Percentiles rank a stretch among this genome's conserved stretches.
phyloP scores from a whole-genome alignment of 2,329 filamentous ascomycete species.

The Penicillium sp. region DNA sequence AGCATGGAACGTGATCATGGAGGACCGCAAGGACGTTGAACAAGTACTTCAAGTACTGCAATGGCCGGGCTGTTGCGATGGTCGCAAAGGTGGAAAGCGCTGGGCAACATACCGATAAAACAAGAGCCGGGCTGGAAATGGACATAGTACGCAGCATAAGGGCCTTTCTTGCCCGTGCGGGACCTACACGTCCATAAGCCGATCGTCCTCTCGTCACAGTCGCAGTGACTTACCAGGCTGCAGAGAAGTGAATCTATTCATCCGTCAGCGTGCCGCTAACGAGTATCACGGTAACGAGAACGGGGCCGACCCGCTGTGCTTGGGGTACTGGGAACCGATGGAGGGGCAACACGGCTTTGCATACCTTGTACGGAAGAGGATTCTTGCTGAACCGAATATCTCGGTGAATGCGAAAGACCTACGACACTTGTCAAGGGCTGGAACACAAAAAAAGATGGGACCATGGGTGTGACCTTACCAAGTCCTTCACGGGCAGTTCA shows the following conservation, averaged over 20 bases:
- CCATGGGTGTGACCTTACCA: constrained; percentile 46
- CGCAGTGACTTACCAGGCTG: constrained; percentile 61
- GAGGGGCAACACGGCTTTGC: constrained; percentile 17
- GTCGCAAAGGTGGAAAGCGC: neutral
- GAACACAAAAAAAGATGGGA: neutral
- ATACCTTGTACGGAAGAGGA: constrained; percentile 82
- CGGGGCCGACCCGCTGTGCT: constrained; percentile 1
- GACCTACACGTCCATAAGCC: constrained; percentile 53
- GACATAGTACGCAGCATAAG: constrained; percentile 85
- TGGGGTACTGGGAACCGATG: neutral
- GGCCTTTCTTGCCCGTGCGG: constrained; percentile 80
- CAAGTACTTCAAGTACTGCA: neutral
- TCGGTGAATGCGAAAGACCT: constrained; percentile 81
- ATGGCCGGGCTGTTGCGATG: neutral
- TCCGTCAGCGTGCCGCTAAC: constrained; percentile 24
- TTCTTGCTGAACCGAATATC: constrained; percentile 83
- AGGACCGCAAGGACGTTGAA: neutral
- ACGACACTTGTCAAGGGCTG: neutral
- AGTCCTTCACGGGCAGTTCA: constrained; percentile 79
- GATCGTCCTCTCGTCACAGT: constrained; percentile 5
- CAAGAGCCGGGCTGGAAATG: constrained; percentile 71
- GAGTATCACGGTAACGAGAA: constrained; percentile 13
- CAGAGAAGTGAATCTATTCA: constrained; percentile 72
- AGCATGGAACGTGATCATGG: neutral
- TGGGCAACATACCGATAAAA: constrained; percentile 63